Conservation (phyloP, 371 early-diverging fungal genomes). For the Capniomyces stellatus region DNA sequence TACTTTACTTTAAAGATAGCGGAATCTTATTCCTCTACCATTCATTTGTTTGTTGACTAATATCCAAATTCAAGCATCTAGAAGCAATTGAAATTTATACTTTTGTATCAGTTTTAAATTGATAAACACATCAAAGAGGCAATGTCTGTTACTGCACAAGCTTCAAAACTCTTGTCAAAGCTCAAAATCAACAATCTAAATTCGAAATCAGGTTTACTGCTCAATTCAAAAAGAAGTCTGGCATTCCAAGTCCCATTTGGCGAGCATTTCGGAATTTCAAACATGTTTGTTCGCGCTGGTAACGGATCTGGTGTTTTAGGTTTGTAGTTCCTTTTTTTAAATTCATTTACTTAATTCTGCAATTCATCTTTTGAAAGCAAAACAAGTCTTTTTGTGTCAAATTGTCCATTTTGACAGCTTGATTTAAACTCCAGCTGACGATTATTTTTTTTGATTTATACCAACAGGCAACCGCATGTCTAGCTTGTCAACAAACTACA, state of each 20-base stretch:
- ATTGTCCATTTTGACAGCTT: not conserved
- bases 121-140: too few relatives aligned
- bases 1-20: too few relatives aligned
- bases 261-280: not conserved
- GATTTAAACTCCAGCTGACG: not conserved
- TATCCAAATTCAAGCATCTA: too few relatives aligned
- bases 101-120: too few relatives aligned
- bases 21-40: too few relatives aligned
- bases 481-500: conserved; percentile 30
- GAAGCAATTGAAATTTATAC: too few relatives aligned
- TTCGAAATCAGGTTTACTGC: too few relatives aligned
- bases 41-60: too few relatives aligned
- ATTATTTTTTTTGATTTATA: not conserved
- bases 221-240: not conserved
- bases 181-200: too few relatives aligned
- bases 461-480: conserved; percentile 18
- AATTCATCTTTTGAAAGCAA: not conserved
- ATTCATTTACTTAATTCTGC: not conserved
- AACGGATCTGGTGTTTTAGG: conserved; percentile 1
- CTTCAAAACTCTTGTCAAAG: too few relatives aligned
- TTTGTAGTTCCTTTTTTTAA: not conserved
- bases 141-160: too few relatives aligned
- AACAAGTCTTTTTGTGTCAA: not conserved
- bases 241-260: not conserved
- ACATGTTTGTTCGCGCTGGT: not conserved